Base-by-base conservation (phyloP, 2,329 filamentous ascomycete species). In the Neobulgaria alba region DNA sequence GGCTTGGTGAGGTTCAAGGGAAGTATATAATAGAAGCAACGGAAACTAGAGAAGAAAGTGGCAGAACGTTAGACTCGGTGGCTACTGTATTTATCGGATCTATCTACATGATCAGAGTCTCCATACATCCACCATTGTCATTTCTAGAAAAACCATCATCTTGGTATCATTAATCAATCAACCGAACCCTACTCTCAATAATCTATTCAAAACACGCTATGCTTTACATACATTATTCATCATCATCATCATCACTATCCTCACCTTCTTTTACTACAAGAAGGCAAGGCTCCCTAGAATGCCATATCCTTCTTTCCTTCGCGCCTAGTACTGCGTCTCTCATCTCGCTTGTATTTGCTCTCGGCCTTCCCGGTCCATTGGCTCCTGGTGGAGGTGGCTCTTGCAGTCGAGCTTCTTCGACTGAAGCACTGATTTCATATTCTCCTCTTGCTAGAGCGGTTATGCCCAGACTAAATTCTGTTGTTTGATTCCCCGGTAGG, bases 341-440 rank as follows among this genome's bases (percentile, higher is more conserved):
- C 60, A 78, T 68, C 37, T 63, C 68, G 54, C 75, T 67, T 4
- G 73, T 79, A 54, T 75, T 70, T 2, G 70, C 71, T 46, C 71
- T 59, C 36, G 61, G 61, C 44, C 68, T 61, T 8, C 57, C 57
- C 26, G 42, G 40, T 43, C 48, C 46, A 45, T 58, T 54, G 17
- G 51, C 59, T 26, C 7, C 23, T 26, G 7, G 7, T 26, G 23
- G 7, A 59, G 58, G 31, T 47, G 51, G 46, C 50, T 56, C 20
- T 33, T 40, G 20, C 4, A 85, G 57, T 45, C 72, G 71, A 3
- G 84, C 77, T 66, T 95, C 89, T 63, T 95, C 89, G 0, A 95
- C 77, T 10, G 76, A 82, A 4, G 81, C 87, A 17, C 76, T 77
- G 16, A 95, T 70, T 61, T 94, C 88, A 59, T 90, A 95, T 49